Percentiles rank a stretch among this genome's conserved stretches.
These are phyloP conservation scores for Pseudogymnoascus sp. DNA, from an alignment of 2,329 filamentous ascomycete genomes.

Conservation along the genomic window DNA sequence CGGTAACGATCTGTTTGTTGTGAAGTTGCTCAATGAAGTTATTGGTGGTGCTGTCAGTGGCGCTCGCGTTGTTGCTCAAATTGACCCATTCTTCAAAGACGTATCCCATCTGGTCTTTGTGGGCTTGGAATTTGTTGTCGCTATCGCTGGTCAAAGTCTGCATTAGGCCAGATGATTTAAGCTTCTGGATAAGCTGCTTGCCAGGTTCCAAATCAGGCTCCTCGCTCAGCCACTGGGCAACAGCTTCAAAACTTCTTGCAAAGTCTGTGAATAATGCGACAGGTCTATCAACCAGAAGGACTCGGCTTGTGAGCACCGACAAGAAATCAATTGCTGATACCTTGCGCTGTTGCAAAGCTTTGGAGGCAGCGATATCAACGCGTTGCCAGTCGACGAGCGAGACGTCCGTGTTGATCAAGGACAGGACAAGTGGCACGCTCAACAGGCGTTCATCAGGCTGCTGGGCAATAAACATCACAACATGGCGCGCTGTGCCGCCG, in stretches of 20 bases:
- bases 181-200: conserved; percentile 61
- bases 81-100: conserved; percentile 93
- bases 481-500: conserved; percentile 43
- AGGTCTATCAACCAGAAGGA: conserved; percentile 69
- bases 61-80: conserved; percentile 67
- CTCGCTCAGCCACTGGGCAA: conserved; percentile 72
- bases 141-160: conserved; percentile 44
- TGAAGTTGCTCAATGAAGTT: conserved; percentile 83
- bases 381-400: conserved; percentile 46
- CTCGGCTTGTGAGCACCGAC: conserved; percentile 68
- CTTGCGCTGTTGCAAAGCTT: conserved; percentile 63
- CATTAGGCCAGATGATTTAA: conserved; percentile 45
- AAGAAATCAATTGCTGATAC: conserved; percentile 69
- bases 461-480: conserved; percentile 47
- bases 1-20: conserved; percentile 61
- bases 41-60: conserved; percentile 60
- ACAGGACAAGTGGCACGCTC: conserved; percentile 48
- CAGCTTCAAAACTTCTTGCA: conserved; percentile 68
- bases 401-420: conserved; percentile 51
- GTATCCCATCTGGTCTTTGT: conserved; percentile 83
- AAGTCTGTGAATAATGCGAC: conserved; percentile 79
- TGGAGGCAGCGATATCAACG: conserved; percentile 64
- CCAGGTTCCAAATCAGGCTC: conserved; percentile 58
- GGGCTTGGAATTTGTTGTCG: conserved; percentile 49
- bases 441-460: conserved; percentile 49